Base-by-base conservation (phyloP, 192 early-diverging fungal genomes). In the Phlyctochytrium arcticum region DNA sequence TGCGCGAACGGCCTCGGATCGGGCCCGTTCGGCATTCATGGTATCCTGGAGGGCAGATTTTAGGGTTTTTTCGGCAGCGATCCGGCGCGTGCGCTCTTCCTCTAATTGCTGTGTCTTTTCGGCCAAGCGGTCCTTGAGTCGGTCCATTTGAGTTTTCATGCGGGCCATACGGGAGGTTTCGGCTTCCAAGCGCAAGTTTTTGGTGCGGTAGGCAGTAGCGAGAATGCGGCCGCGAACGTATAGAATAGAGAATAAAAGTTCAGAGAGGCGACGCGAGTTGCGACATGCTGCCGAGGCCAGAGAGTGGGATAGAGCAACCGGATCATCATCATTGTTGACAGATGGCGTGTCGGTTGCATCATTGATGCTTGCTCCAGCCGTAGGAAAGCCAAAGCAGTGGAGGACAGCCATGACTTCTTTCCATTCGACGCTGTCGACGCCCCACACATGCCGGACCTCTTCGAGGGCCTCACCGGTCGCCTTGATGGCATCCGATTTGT, bases 141-240 rank as follows among this genome's bases (percentile, higher is more conserved):
- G 56, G 35, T 57, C 56, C 35, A 57, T 27, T 57, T 57, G 35
- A 6, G 56, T 36, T 57, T 57, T 57, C 30, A 57, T 19, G 23
- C 12, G 19, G 2, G 36, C 26, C 5, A 37, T 34, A 19, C 39
- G 56, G 19, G 26, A 17, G 31, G 56, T 3, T 8, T 57, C 32
- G 6, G 7, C 6, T 48, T 60, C 26, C 6, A 47, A 46, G 12
- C 23, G 12, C 4, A 24, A 8, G 21, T 3, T 12, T 60, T 27
- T 60, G 5, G 44, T 12, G 12, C 44, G 58, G 44, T 60, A 60
- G 10, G 44, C 44, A 4, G 37, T 31, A 3, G 58, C 48, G 23
- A 60, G 39, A 17, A 32, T 46, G 26, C 58, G 58, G 36, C 58
- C 58, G 44, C 58, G 58, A 21, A 60, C 58, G 44, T 60, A 60